Evolutionary conservation across 345 rosid species (phyloP).

Genomic region (Lumnitzera littorea): DNA sequence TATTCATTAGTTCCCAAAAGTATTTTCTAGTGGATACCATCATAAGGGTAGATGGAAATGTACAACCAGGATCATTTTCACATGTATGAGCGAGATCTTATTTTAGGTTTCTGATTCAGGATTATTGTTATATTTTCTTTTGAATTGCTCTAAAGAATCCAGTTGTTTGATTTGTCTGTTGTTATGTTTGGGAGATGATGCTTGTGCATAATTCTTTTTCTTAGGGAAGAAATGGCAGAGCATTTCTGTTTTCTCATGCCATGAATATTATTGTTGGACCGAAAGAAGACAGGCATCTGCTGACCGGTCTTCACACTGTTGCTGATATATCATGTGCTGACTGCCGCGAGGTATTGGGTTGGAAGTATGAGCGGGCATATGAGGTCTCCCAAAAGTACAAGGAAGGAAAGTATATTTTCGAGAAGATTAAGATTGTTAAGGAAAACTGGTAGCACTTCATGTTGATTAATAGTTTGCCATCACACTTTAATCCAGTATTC

Average conservation of each 20-base stretch:
- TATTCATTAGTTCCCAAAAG: no score
- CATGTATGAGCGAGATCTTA: no score
- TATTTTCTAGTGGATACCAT: no score
- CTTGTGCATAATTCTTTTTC: conserved; percentile 6
- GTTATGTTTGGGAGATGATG: no score
- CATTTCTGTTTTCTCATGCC: conserved; percentile 81
- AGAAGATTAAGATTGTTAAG: conserved; percentile 68
- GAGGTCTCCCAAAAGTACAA: conserved; percentile 71
- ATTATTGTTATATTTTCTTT: no score
- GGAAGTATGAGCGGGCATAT: conserved; percentile 82
- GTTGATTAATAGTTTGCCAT: no score
- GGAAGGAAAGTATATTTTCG: conserved; percentile 84
- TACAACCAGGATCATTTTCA: no score
- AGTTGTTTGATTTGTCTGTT: no score
- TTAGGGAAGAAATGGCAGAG: conserved; percentile 84
- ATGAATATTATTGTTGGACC: conserved; percentile 62
- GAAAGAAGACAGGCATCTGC: conserved; percentile 65
- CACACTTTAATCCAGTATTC: no score
- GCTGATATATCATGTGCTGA: conserved; percentile 68
- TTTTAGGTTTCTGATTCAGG: no score
- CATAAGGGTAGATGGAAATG: no score
- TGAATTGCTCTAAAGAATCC: no score
- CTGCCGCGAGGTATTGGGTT: conserved; percentile 68
- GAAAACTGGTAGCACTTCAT: conserved; percentile 54
- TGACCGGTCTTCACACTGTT: conserved; percentile 84